Conservation (phyloP, 768 basidiomycete species). For the Tephrocybe sp. region DNA sequence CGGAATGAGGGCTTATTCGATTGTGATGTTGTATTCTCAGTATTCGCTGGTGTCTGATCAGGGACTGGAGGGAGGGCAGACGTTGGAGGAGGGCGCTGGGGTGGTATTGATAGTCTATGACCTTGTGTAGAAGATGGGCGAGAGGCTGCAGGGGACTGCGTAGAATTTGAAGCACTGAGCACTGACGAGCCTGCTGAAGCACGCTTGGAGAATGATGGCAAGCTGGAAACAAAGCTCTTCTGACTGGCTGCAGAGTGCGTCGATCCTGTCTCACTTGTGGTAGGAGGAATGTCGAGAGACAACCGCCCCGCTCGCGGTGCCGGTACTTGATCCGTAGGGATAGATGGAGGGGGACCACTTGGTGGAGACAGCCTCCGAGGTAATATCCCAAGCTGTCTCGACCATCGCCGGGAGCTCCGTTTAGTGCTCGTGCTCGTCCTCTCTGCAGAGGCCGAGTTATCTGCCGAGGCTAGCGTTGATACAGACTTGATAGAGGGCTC, state of each 20-base stretch:
- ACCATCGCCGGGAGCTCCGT: conserved; percentile 44
- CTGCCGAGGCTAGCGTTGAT: conserved; percentile 42
- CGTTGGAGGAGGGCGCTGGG: conserved; percentile 71
- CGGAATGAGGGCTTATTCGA: conserved; percentile 44
- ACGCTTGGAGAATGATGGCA: conserved; percentile 55
- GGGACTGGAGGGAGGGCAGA: conserved; percentile 72
- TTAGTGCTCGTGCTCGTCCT: conserved; percentile 37
- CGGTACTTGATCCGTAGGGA: conserved; percentile 29
- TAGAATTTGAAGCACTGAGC: conserved; percentile 41
- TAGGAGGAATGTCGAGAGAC: conserved; percentile 22
- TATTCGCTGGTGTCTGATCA: conserved; percentile 20
- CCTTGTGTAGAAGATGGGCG: conserved; percentile 40
- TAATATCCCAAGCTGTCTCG: conserved; percentile 41
- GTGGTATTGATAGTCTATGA: conserved; percentile 61
- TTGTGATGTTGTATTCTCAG: conserved; percentile 17
- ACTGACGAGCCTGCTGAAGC: conserved; percentile 49
- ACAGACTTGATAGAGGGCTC: conserved; percentile 43
- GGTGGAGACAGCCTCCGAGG: conserved; percentile 59
- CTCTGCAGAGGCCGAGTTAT: conserved; percentile 31
- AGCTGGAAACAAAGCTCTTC: conserved; percentile 41
- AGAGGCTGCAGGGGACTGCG: conserved; percentile 33
- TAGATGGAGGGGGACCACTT: conserved; percentile 54
- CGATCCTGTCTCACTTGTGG: conserved; percentile 37
- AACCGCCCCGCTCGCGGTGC: conserved; percentile 15
- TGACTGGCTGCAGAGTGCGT: conserved; percentile 34